Conservation (phyloP, 169 alveolate genomes). For the Plasmodium falciparum region DNA sequence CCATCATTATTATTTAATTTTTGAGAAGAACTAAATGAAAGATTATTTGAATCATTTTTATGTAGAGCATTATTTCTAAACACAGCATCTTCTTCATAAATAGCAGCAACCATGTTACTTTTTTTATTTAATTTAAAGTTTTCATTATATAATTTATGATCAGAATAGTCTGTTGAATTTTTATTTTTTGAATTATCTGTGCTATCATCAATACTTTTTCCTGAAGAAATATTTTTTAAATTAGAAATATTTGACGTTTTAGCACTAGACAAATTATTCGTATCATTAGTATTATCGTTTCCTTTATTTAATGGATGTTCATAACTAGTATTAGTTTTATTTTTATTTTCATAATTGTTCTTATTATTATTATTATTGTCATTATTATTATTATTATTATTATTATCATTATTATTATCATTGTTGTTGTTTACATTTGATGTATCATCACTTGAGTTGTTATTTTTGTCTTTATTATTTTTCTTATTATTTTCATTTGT, state of each 20-base stretch:
- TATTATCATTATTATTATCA: not conserved
- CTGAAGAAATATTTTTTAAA: not conserved
- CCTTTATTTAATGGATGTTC: not conserved
- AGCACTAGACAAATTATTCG: conserved; percentile 2
- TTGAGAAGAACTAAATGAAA: conserved; percentile 2
- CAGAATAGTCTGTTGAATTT: not conserved
- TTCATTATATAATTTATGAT: conserved; percentile 1
- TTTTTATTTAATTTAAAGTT: not conserved
- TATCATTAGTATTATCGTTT: not conserved
- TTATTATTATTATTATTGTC: not conserved
- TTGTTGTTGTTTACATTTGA: not conserved
- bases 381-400: not conserved
- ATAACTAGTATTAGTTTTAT: not conserved
- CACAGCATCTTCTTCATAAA: conserved; percentile 8
- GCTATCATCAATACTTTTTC: conserved; percentile 1
- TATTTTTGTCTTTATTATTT: not conserved
- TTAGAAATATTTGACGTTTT: not conserved
- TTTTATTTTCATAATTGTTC: not conserved
- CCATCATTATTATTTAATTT: not conserved
- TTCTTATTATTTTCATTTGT: not conserved
- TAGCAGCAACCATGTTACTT: not conserved
- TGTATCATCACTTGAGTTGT: not conserved
- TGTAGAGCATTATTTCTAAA: not conserved
- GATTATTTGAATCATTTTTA: not conserved
- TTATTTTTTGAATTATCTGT: not conserved